These are phyloP conservation scores for Balansia obtecta DNA, from an alignment of 2,329 filamentous ascomycete genomes.

Conservation along the genomic window DNA sequence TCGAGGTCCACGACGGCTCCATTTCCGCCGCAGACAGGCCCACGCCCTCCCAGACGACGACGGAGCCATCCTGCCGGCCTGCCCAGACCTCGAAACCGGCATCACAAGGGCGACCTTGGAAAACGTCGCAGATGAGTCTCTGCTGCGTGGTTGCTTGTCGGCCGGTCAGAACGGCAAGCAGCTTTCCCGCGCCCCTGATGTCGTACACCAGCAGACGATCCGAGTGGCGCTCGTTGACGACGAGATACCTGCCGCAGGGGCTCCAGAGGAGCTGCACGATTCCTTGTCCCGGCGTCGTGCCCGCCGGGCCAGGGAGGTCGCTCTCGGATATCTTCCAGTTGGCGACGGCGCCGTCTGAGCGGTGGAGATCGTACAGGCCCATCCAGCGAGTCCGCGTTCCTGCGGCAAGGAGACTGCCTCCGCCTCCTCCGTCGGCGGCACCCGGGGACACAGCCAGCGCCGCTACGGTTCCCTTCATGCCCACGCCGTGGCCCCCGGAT, in stretches of 20 bases:
- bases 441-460: slow-evolving; percentile 36
- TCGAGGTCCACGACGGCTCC: slow-evolving; percentile 37
- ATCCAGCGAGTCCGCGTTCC: slow-evolving; percentile 53
- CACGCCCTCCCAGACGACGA: slow-evolving; percentile 47
- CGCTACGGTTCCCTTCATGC: slow-evolving; percentile 51
- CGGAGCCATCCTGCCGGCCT: slow-evolving; percentile 39
- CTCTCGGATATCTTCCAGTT: slow-evolving; percentile 49
- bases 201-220: slow-evolving; percentile 48
- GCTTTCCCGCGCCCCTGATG: slow-evolving; percentile 42
- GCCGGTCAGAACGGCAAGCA: slow-evolving; percentile 42
- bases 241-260: slow-evolving; percentile 48
- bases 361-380: slow-evolving; percentile 48
- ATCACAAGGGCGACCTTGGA: slow-evolving; percentile 22
- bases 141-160: slow-evolving; percentile 41
- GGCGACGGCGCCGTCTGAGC: slow-evolving; percentile 39
- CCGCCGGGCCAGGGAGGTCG: slow-evolving; percentile 24
- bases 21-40: slow-evolving; percentile 33
- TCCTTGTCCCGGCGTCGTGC: slow-evolving; percentile 45
- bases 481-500: slow-evolving; percentile 47
- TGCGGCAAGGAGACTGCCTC: slow-evolving; percentile 36
- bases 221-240: slow-evolving; percentile 48
- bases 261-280: slow-evolving; percentile 51
- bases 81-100: slow-evolving; percentile 50
- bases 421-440: slow-evolving; percentile 15
- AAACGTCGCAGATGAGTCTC: slow-evolving; percentile 42